These are phyloP conservation scores for Corynespora cassiicola DNA, from an alignment of 2,329 filamentous ascomycete genomes.

Conservation along the genomic window DNA sequence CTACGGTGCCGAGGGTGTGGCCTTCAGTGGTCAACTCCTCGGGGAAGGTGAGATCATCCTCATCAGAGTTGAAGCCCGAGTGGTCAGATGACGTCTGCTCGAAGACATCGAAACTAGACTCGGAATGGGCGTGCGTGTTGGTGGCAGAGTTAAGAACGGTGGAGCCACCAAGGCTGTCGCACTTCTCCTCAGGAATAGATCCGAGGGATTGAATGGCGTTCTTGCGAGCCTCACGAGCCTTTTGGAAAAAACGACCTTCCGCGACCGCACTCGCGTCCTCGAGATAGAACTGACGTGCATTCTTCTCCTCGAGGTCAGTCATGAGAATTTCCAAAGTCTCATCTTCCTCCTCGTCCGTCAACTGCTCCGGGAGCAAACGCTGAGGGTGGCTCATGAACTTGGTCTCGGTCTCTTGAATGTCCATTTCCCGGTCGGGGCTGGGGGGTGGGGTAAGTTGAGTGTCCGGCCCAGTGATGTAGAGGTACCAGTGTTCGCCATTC, in stretches of 20 bases:
- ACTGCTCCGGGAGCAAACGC: constrained; percentile 55
- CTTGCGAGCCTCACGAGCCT: constrained; percentile 69
- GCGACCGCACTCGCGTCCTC: constrained; percentile 90
- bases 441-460: constrained; percentile 80
- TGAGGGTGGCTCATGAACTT: constrained; percentile 66
- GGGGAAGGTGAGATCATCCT: constrained; percentile 64
- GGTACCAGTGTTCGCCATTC: constrained; percentile 99
- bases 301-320: constrained; percentile 71
- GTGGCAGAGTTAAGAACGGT: constrained; percentile 48
- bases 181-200: constrained; percentile 61
- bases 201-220: constrained; percentile 66
- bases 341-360: constrained; percentile 64
- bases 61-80: constrained; percentile 63
- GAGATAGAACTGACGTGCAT: constrained; percentile 73
- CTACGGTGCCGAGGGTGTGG: constrained; percentile 88
- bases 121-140: constrained; percentile 46
- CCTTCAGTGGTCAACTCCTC: constrained; percentile 89
- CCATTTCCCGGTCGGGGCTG: constrained; percentile 67
- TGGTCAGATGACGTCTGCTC: constrained; percentile 73
- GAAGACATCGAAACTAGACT: constrained; percentile 80
- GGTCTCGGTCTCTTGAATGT: constrained; percentile 59
- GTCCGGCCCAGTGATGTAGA: constrained; percentile 92
- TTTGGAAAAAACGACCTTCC: constrained; percentile 75
- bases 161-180: constrained; percentile 42
- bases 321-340: constrained; percentile 77